Evolutionary conservation across 495 filamentous ascomycete genomes (phyloP).

Genomic region (Lophiotrema nucula): DNA sequence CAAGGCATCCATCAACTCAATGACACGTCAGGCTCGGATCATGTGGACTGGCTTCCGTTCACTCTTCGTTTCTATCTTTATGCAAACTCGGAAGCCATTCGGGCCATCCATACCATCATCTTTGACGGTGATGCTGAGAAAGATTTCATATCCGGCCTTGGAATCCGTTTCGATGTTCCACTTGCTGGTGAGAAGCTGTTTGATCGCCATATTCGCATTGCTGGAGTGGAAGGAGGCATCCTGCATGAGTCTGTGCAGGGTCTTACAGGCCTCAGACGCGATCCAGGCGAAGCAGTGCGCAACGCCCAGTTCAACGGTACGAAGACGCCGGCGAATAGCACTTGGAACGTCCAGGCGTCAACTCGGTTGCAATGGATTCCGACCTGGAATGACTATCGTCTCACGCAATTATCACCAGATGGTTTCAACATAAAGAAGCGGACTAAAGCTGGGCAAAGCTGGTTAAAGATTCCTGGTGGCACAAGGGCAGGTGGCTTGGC

Average conservation of each 20-base stretch:
- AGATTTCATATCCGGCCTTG: constrained; percentile 15
- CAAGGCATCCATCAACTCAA: constrained; percentile 7
- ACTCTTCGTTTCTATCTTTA: constrained; percentile 17
- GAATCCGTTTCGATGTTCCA: constrained; percentile 18
- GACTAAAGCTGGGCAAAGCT: constrained; percentile 14
- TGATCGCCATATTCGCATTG: constrained; percentile 15
- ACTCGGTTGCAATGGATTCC: constrained; percentile 15
- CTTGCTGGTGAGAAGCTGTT: constrained; percentile 7
- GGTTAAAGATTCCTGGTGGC: constrained; percentile 19
- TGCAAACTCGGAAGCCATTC: constrained; percentile 11
- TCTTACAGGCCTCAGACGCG: constrained; percentile 11
- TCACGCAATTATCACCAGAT: constrained; percentile 12
- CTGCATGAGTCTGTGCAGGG: constrained; percentile 17
- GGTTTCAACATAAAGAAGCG: constrained; percentile 17
- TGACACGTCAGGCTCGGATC: not conserved
- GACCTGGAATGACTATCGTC: constrained; percentile 15
- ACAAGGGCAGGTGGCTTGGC: constrained; percentile 15
- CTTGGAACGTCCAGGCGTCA: not conserved
- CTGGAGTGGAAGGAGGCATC: constrained; percentile 10
- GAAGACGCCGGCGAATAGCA: not conserved
- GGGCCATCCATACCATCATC: constrained; percentile 12
- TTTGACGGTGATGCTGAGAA: constrained; percentile 7
- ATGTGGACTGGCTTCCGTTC: constrained; percentile 19
- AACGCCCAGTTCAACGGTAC: constrained; percentile 14
- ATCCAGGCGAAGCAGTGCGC: constrained; percentile 4